A percentile compares a stretch with the other conserved stretches of the same genome.
These are phyloP conservation scores for Leccinum imitatum DNA, from an alignment of 768 basidiomycete species.

Conservation along the genomic window DNA sequence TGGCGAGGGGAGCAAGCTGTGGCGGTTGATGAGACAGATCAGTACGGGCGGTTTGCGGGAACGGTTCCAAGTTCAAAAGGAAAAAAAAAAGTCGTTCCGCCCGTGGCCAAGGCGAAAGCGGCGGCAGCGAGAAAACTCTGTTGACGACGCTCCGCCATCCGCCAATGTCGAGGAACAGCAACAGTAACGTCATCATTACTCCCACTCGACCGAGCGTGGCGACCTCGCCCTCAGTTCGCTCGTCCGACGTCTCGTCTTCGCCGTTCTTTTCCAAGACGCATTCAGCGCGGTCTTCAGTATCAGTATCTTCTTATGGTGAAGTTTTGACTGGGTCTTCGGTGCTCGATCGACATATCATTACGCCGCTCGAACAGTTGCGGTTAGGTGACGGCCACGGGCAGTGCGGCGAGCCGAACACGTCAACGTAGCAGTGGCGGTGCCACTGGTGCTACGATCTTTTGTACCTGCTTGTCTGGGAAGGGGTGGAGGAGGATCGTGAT, in stretches of 20 bases:
- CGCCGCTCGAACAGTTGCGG: constrained; percentile 54
- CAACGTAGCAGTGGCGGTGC: not conserved
- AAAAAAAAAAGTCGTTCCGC: constrained; percentile 39
- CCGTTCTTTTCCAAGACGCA: constrained; percentile 50
- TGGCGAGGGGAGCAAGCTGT: constrained; percentile 46
- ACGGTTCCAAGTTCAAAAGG: constrained; percentile 30
- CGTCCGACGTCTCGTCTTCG: constrained; percentile 55
- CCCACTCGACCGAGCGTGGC: constrained; percentile 44
- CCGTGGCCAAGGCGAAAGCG: constrained; percentile 35
- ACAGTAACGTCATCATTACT: constrained; percentile 1
- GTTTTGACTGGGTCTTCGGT: constrained; percentile 36
- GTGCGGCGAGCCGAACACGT: not conserved
- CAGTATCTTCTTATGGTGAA: constrained; percentile 55
- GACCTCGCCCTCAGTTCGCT: constrained; percentile 59
- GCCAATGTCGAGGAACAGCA: constrained; percentile 8
- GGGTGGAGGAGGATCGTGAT: constrained; percentile 8
- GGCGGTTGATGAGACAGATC: constrained; percentile 71
- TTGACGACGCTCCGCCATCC: constrained; percentile 3
- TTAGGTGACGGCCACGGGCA: constrained; percentile 24
- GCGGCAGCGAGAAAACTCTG: constrained; percentile 9
- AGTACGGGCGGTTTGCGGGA: constrained; percentile 65
- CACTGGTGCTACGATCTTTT: constrained; percentile 13
- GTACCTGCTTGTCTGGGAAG: constrained; percentile 13
- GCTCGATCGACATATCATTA: constrained; percentile 48
- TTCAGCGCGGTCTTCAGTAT: constrained; percentile 53